These are phyloP conservation scores for Fusarium foetens DNA, from an alignment of 2,329 filamentous ascomycete genomes.

Conservation along the genomic window DNA sequence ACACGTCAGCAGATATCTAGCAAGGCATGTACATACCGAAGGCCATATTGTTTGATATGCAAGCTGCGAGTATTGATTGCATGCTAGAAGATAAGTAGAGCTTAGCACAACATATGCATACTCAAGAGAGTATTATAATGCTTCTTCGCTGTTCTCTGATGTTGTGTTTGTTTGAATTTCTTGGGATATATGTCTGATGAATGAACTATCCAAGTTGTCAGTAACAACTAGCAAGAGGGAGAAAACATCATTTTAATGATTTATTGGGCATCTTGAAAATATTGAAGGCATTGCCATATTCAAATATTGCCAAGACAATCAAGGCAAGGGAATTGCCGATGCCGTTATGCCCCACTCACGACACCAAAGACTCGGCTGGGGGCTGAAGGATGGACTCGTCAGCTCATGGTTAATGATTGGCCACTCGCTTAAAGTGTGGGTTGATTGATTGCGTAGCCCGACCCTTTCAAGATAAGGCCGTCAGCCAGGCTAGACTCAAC, in stretches of 20 bases:
- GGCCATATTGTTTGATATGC: background rate
- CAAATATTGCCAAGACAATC: slow-evolving; percentile 24
- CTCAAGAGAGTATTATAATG: background rate
- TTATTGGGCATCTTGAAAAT: background rate
- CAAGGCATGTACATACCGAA: slow-evolving; percentile 7
- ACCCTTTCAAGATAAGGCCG: slow-evolving; percentile 15
- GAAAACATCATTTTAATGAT: background rate
- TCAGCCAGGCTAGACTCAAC: slow-evolving; percentile 13
- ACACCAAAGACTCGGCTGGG: slow-evolving; percentile 15
- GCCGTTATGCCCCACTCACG: slow-evolving; percentile 20
- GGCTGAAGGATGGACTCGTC: slow-evolving; percentile 48
- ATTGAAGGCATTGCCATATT: slow-evolving; percentile 1
- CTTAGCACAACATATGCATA: background rate
- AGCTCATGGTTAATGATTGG: slow-evolving; percentile 49
- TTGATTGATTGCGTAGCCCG: slow-evolving; percentile 38
- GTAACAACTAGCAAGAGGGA: background rate
- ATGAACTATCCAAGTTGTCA: background rate
- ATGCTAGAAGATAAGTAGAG: slow-evolving; percentile 8
- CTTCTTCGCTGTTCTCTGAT: background rate
- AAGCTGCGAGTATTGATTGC: background rate
- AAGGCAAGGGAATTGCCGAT: slow-evolving; percentile 33
- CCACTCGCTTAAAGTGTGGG: slow-evolving; percentile 5
- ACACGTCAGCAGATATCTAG: background rate
- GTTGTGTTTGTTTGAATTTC: slow-evolving; percentile 23
- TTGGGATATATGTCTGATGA: background rate